Evolutionary conservation across 2,329 filamentous ascomycete species (phyloP).

Genomic region (Didymella keratinophila): DNA sequence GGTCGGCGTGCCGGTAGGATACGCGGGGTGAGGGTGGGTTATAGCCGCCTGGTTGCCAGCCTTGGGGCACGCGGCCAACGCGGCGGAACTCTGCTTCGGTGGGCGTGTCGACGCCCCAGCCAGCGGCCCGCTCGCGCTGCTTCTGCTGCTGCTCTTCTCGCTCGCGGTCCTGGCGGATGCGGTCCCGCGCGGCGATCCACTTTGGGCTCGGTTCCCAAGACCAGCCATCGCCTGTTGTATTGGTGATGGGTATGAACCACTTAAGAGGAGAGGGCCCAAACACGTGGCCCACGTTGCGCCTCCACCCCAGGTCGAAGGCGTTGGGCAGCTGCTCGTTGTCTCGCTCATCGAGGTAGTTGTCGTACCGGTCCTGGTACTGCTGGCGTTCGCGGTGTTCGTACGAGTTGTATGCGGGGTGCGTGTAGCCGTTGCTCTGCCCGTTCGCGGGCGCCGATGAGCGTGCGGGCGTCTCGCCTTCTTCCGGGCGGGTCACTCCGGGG

Average conservation of each 20-base stretch:
- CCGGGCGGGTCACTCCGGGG: slow-evolving; percentile 79
- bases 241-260: slow-evolving; percentile 83
- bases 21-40: slow-evolving; percentile 38
- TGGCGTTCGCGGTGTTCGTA: slow-evolving; percentile 66
- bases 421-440: slow-evolving; percentile 39
- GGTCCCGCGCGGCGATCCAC: slow-evolving; percentile 77
- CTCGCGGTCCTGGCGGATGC: slow-evolving; percentile 57
- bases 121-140: slow-evolving; percentile 69
- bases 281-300: slow-evolving; percentile 78
- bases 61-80: slow-evolving; percentile 35
- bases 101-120: slow-evolving; percentile 65
- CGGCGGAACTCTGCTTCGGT: slow-evolving; percentile 49
- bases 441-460: slow-evolving; percentile 44
- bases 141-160: slow-evolving; percentile 61
- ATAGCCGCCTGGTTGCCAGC: slow-evolving; percentile 42
- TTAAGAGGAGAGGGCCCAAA: slow-evolving; percentile 77
- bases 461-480: slow-evolving; percentile 76
- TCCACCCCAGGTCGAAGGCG: slow-evolving; percentile 90
- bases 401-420: slow-evolving; percentile 14
- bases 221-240: slow-evolving; percentile 92
- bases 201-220: slow-evolving; percentile 84
- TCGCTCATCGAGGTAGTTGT: slow-evolving; percentile 86
- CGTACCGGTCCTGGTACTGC: slow-evolving; percentile 72
- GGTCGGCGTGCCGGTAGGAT: slow-evolving; percentile 44
- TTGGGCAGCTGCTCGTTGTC: slow-evolving; percentile 89